Base-by-base conservation (phyloP, 2,329 filamentous ascomycete genomes). In the Aspergillus fijiensis region DNA sequence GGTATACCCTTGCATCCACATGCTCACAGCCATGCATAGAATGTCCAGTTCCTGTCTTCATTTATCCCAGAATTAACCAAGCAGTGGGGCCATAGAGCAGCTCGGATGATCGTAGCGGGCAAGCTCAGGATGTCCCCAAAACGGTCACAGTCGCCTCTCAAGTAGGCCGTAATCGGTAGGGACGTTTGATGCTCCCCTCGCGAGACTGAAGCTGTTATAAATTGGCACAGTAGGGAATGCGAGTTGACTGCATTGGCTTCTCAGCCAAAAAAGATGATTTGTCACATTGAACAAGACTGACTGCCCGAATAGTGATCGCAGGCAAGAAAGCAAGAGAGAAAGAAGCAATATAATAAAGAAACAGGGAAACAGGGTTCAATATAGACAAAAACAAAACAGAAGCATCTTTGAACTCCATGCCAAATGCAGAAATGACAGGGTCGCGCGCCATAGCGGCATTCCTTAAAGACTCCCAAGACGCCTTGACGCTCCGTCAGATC, bases 391-490 rank as follows among this genome's bases (percentile, higher is more conserved):
- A 49, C 49, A 66, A 65, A 62, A 60, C 67, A 63, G 27, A 29
- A 62, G 60, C 57, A 61, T 47, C 45, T 58, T 53, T 51, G 45
- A 66, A 70, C 65, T 68, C 68, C 67, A 57, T 54, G 51, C 66
- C 69, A 67, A 52, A 74, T 73, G 71, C 70, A 69, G 67, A 66
- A 64, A 60, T 57, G 61, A 58, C 33, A 51, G 61, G 53, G 49
- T 23, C 60, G 65, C 58, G 51, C 60, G 16, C 45, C 47, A 63
- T 63, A 55, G 63, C 59, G 62, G 55, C 58, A 60, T 62, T 55
- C 14, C 64, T 55, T 58, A 63, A 56, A 63, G 59, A 69, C 64
- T 67, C 67, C 69, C 64, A 65, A 63, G 69, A 74, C 72, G 71
- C 71, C 71, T 63, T 65, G 62, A 62, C 62, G 65, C 57, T 62